Base-by-base conservation (phyloP, 2,329 filamentous ascomycete genomes). In the Exophiala dermatitidis region DNA sequence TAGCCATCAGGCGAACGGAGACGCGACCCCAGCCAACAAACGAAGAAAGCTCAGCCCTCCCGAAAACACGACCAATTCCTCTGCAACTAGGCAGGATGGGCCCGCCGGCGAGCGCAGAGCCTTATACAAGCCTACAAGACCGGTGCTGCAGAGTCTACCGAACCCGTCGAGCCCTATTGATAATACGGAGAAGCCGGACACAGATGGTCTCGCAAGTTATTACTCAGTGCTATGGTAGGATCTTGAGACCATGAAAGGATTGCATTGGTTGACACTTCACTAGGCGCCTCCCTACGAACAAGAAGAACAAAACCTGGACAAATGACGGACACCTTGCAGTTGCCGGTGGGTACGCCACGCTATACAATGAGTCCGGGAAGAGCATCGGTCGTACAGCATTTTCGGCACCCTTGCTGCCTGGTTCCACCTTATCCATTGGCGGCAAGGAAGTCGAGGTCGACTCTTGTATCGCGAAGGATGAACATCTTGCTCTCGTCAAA, bases 231-330 rank as follows among this genome's bases (percentile, higher is more conserved):
- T 57, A 48, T 81, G 80, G 84, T 57, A 42, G 19, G 48, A n/a
- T 43, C 5, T 19, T 8, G 9, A 26, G 31, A 7, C 10, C 38
- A n/a, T 31, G 10, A 9, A 36, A 28, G 6, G 26, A 26, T 6
- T 10, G 8, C 19, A 29, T 8, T 41, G 7, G 33, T 40, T 48
- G 29, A 52, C 9, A n/a, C 9, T 7, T 48, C 9, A 28, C 5
- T 19, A 57, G 54, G 57, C 80, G 85, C 19, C 86, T 85, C 66
- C 79, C 77, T 48, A 86, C 83, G 0, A 78, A 72, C 4, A 88
- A 86, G 67, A 88, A 88, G 69, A 81, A 88, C 67, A 88, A 88
- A 66, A 88, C 83, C 3, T 88, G 85, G 84, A 84, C 88, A 63
- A 84, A 84, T 2, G 85, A 88, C 67, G 85, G 83, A 1, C 74